A percentile compares a stretch with the other conserved stretches of the same genome.
Conservation (phyloP, 768 basidiomycete species). For the Pisolithus orientalis region DNA sequence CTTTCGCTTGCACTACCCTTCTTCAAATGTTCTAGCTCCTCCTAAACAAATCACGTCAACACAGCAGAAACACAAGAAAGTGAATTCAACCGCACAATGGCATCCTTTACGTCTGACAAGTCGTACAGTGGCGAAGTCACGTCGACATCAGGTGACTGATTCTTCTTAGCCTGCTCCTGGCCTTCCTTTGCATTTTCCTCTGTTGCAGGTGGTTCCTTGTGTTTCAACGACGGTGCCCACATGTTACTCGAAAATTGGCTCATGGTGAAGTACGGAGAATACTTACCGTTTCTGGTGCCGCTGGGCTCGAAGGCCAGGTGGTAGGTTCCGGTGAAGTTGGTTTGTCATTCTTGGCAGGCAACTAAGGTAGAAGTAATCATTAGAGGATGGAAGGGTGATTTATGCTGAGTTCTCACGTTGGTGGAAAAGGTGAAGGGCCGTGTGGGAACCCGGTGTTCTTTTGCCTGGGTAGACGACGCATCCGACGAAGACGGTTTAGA, state of each 20-base stretch:
- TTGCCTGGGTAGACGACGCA: neutral
- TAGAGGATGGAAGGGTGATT: too few species aligned
- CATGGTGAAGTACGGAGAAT: neutral
- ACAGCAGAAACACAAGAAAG: neutral
- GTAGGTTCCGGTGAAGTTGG: neutral
- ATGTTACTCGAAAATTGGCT: too few species aligned
- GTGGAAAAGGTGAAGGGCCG: neutral
- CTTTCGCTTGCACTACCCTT: conserved; percentile 5
- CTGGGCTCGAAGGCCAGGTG: neutral
- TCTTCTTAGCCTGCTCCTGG: neutral
- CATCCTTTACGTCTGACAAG: neutral
- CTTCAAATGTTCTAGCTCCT: neutral
- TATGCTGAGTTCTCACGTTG: neutral
- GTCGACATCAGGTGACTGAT: neutral
- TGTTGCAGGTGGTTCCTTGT: too few species aligned
- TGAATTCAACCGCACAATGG: neutral
- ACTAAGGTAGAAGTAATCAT: neutral
- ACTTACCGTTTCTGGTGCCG: neutral
- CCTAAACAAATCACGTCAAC: neutral
- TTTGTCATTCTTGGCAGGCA: neutral
- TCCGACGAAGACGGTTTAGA: neutral
- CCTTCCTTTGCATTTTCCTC: too few species aligned
- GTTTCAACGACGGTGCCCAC: too few species aligned
- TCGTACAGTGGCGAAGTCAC: neutral
- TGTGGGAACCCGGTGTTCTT: neutral